Evolutionary conservation across 2,329 filamentous ascomycete species (phyloP), one percentile per base, ranked within the genome.

Genomic region (Laburnicola sp.): DNA sequence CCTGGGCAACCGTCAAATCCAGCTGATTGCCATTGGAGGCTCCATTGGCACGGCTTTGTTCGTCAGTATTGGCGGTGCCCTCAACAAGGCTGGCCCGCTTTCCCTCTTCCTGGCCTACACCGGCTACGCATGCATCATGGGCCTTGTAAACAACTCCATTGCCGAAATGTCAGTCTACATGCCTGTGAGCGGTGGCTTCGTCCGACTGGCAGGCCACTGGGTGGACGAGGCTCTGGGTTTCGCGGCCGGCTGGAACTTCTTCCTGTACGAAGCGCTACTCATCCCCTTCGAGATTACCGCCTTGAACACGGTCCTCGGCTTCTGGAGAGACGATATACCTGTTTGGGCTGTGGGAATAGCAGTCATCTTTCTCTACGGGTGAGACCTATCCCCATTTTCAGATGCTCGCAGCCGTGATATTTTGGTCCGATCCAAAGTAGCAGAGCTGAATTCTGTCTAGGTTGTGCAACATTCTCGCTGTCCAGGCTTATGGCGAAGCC

Each of bases 161-260:
- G 84, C 85, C 6, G 85, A 87, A 67, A 87, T 87, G 84, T 80
- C 76, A 27, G 77, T 78, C 32, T 81, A 80, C 55, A 83, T 85
- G 77, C 85, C 85, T 23, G 78, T 87, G 40, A 80, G 78, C 36
- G 84, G 84, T 56, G 82, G 82, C 2, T 87, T 86, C 64, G 80
- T 87, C 57, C 82, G 85, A 53, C 77, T 86, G 62, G 83, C 83
- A 3, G 83, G 84, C 26, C 76, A 83, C 58, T 87, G 83, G 81
- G 82, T 83, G 7, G 85, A 87, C 65, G 84, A 86, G n/a, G 78
- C 84, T 7, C 71, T 60, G 80, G 84, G 84, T 30, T 86, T 87
- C 61, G 78, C 78, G 66, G 75, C 74, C 27, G 78, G 78, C 25
- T 78, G 76, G 76, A 80, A 79, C 48, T 76, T 81, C 59, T 80